These are phyloP conservation scores for Trichoderma parareesei DNA, from an alignment of 495 filamentous ascomycete species.

Conservation along the genomic window DNA sequence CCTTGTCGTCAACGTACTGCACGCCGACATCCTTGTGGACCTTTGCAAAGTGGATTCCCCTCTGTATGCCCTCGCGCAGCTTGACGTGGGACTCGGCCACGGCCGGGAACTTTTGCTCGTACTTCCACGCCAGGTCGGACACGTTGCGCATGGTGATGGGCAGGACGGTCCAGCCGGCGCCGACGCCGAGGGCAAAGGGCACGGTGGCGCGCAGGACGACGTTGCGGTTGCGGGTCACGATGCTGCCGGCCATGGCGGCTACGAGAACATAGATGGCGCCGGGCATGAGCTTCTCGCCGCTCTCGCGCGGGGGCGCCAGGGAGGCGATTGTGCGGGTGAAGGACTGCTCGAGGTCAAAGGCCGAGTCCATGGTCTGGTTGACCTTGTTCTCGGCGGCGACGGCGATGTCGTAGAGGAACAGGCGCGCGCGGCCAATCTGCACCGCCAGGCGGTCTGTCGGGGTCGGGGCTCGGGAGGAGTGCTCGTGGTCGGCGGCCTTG, in stretches of 20 bases:
- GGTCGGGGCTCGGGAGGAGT: constrained; percentile 51
- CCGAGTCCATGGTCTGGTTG: constrained; percentile 64
- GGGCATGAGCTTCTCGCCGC: constrained; percentile 76
- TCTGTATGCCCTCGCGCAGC: constrained; percentile 55
- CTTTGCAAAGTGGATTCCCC: constrained; percentile 59
- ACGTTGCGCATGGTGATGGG: constrained; percentile 82
- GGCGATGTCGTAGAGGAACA: constrained; percentile 70
- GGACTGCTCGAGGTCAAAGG: constrained; percentile 70
- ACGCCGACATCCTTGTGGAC: constrained; percentile 62
- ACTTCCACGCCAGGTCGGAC: constrained; percentile 72
- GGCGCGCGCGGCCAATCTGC: constrained; percentile 72
- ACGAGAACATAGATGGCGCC: constrained; percentile 85
- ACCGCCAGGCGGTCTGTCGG: constrained; percentile 84
- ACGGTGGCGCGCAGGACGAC: constrained; percentile 64
- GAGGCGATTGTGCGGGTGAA: constrained; percentile 81
- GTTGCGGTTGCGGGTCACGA: constrained; percentile 77
- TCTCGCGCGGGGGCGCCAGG: constrained; percentile 73
- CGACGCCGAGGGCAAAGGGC: constrained; percentile 63
- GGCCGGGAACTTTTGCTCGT: constrained; percentile 76
- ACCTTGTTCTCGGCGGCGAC: constrained; percentile 64
- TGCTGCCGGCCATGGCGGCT: constrained; percentile 83
- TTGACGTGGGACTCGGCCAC: constrained; percentile 69
- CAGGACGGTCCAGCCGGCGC: constrained; percentile 64
- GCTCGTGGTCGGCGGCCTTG: constrained; percentile 20
- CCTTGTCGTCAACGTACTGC: constrained; percentile 68